A percentile compares a stretch with the other conserved stretches of the same genome.
These are phyloP conservation scores for Penicillium glabrum DNA, from an alignment of 2,329 filamentous ascomycete species.

Conservation along the genomic window DNA sequence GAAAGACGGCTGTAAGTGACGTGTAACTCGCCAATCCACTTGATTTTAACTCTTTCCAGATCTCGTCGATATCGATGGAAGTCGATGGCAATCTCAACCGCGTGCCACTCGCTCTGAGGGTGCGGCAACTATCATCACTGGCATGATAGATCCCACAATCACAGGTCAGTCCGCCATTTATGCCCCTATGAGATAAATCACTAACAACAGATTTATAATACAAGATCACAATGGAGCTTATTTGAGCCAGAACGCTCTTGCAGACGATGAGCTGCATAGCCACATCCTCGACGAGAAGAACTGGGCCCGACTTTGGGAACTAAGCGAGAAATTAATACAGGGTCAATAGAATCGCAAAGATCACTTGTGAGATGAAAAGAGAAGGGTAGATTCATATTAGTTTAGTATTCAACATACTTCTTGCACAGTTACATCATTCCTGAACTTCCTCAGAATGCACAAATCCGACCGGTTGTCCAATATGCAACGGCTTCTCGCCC, in stretches of 20 bases:
- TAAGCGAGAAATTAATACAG: conserved; percentile 30
- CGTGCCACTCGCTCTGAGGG: conserved; percentile 23
- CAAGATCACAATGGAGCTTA: conserved; percentile 11
- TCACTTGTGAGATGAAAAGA: no score
- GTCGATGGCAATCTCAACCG: conserved; percentile 7
- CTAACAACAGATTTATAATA: background rate
- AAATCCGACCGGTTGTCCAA: background rate
- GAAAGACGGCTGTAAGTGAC: background rate
- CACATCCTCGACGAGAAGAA: conserved; percentile 20
- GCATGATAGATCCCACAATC: conserved; percentile 25
- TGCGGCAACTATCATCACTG: conserved; percentile 23
- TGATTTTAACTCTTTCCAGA: background rate
- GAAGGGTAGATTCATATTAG: background rate
- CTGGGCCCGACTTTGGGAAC: conserved; percentile 29
- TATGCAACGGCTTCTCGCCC: conserved; percentile 17
- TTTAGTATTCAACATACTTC: background rate
- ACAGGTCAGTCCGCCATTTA: conserved; percentile 6
- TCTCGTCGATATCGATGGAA: conserved; percentile 18
- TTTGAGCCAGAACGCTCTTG: conserved; percentile 18
- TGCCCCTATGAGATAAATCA: no score
- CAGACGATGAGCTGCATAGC: conserved; percentile 26
- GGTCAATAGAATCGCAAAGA: no score
- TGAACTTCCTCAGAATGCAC: conserved; percentile 1
- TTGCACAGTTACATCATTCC: background rate
- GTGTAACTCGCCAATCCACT: no score